Evolutionary conservation across 768 basidiomycete species (phyloP).

Genomic region (Lentinula aciculospora): DNA sequence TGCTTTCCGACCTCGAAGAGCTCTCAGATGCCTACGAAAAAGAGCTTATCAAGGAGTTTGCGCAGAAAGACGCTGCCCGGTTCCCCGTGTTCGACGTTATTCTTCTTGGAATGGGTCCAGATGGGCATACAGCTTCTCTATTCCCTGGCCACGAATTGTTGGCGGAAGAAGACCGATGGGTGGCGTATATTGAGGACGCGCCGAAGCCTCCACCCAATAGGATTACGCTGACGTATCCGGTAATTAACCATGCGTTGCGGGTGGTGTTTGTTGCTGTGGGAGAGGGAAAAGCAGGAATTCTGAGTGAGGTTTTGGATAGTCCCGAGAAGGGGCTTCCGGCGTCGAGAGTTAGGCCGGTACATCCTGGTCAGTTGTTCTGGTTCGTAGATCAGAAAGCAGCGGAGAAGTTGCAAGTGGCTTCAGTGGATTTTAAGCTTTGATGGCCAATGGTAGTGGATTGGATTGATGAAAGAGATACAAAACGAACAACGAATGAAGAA

Average conservation of each 20-base stretch:
- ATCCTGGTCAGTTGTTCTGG: conserved; percentile 89
- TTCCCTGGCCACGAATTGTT: conserved; percentile 92
- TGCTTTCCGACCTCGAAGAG: conserved; percentile 72
- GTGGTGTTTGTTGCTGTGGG: conserved; percentile 89
- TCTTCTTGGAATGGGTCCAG: conserved; percentile 93
- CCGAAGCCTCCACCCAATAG: conserved; percentile 90
- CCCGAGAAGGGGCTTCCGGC: conserved; percentile 80
- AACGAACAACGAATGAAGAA: too few species aligned
- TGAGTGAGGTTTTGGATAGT: conserved; percentile 69
- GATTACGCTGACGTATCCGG: conserved; percentile 89
- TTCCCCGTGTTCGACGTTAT: conserved; percentile 98
- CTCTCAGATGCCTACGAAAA: conserved; percentile 79
- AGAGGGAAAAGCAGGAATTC: conserved; percentile 71
- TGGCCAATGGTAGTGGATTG: too few species aligned
- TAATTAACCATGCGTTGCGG: conserved; percentile 83
- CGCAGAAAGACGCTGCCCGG: conserved; percentile 86
- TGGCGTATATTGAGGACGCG: conserved; percentile 87
- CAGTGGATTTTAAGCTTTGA: conserved; percentile 47
- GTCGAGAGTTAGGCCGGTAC: conserved; percentile 70
- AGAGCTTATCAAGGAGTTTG: conserved; percentile 85
- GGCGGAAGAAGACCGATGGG: conserved; percentile 87
- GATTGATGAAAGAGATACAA: too few species aligned
- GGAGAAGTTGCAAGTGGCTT: conserved; percentile 50
- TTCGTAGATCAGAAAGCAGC: conserved; percentile 89
- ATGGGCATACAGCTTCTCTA: conserved; percentile 97